A percentile compares a stretch with the other conserved stretches of the same genome.
Evolutionary conservation across 2,329 filamentous ascomycete species (phyloP).

Genomic region (Lachnellula cervina): DNA sequence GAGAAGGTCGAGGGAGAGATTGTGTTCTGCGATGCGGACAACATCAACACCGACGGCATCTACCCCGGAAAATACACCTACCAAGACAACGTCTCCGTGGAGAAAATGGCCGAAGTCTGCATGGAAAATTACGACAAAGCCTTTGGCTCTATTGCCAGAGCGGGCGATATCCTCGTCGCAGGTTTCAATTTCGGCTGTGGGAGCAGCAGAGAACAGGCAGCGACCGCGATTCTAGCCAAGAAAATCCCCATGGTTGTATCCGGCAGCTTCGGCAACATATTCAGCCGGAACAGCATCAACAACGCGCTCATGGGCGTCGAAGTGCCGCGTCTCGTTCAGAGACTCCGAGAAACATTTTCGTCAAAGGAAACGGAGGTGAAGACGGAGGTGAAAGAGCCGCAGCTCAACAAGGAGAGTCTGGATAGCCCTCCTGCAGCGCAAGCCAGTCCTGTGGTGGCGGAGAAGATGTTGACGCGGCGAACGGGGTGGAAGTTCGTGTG

Average conservation of each 20-base stretch:
- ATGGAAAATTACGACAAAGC: conserved; percentile 89
- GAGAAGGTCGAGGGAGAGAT: conserved; percentile 81
- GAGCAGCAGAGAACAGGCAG: conserved; percentile 76
- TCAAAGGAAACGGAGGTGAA: conserved; percentile 32
- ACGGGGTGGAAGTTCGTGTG: conserved; percentile 81
- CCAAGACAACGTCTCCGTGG: conserved; percentile 71
- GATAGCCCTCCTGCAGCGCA: conserved; percentile 44
- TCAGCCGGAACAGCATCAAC: conserved; percentile 73
- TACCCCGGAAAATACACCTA: conserved; percentile 93
- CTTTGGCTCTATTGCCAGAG: conserved; percentile 59
- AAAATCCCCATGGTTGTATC: conserved; percentile 75
- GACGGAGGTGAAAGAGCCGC: conserved; percentile 45
- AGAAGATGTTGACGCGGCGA: conserved; percentile 59
- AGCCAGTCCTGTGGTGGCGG: conserved; percentile 31
- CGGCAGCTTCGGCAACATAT: conserved; percentile 81
- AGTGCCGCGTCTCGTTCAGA: conserved; percentile 59
- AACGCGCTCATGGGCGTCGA: conserved; percentile 72
- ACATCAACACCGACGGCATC: conserved; percentile 88
- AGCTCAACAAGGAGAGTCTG: conserved; percentile 44
- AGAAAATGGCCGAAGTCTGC: conserved; percentile 81
- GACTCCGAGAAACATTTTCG: conserved; percentile 58
- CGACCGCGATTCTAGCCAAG: conserved; percentile 79
- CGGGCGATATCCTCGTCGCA: conserved; percentile 75
- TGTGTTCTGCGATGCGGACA: conserved; percentile 78
- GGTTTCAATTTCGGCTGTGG: conserved; percentile 91